phyloP scores from a whole-genome alignment of 306 rosid genomes.

The Abrus pulchellus region DNA sequence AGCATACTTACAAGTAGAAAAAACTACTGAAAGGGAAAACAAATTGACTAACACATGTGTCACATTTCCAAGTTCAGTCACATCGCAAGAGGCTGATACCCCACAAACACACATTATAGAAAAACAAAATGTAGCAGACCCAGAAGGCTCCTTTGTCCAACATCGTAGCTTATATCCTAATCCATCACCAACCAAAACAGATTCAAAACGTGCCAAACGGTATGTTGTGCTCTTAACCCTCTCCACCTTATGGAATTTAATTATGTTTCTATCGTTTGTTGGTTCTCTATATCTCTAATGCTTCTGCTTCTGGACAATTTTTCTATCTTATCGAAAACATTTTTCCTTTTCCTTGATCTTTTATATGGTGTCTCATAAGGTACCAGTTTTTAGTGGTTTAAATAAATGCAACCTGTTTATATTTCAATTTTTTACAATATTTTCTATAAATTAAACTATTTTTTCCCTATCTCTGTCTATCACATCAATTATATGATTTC shows the following conservation, averaged over 20 bases:
- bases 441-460: no score
- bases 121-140: not conserved
- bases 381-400: no score
- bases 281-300: no score
- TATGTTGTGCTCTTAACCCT: not conserved
- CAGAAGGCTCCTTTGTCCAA: not conserved
- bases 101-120: not conserved
- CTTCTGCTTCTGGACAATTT: not conserved
- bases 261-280: no score
- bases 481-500: no score
- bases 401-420: no score
- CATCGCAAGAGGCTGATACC: slow-evolving; percentile 49
- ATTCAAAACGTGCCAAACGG: slow-evolving; percentile 36
- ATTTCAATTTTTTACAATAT: no score
- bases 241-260: no score
- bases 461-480: no score
- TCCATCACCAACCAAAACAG: not conserved
- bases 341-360: no score
- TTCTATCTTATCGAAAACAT: no score
- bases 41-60: not conserved
- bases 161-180: not conserved
- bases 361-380: no score
- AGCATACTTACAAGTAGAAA: not conserved
- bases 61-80: slow-evolving; percentile 1
- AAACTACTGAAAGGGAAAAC: not conserved